Base-by-base conservation (phyloP, 2,329 filamentous ascomycete species). In the Colletotrichum brevisporum region DNA sequence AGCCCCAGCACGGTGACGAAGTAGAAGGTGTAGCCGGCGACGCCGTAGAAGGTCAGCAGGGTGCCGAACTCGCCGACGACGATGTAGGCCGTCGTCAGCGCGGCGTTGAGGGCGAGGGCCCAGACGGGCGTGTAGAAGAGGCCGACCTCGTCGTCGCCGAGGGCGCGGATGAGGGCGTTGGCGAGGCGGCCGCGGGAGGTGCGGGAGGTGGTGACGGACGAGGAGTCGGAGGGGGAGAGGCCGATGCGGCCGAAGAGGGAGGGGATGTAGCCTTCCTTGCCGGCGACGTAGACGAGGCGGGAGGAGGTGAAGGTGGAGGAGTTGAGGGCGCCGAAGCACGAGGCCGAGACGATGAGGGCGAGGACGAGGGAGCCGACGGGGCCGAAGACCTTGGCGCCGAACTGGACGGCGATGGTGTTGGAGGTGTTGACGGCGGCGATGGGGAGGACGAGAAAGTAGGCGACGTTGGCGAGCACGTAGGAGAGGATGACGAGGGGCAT, bases 11-110 rank as follows among this genome's bases (percentile, higher is more conserved):
- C 96, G 0, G 95, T 97, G 64, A 97, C 83, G 80, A 99, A 99
- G 83, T 99, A 99, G 78, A 99, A 99, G 0, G 94, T 94, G 79
- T 99, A 99, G 15, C 95, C 95, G 0, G 96, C 96, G 13, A 99
- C 96, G 65, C 96, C 96, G 82, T 98, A 98, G 78, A 99, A 99
- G 0, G 96, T 98, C 66, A 98, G 88, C 2, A 99, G 88, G 0
- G 95, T 97, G 60, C 90, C 87, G 78, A 99, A 98, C 78, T 97
- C 94, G 80, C 96, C 96, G 5, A 97, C 90, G 2, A 92, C 76
- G 71, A 97, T 90, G 82, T 98, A 99, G 1, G 87, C 83, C 4
- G 88, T 82, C 1, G 94, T 97, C 24, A 99, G 82, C 4, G 83
- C 73, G 48, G 88, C 87, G 80, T 99, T 99, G 74, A 98, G 89